phyloP scores from a whole-genome alignment of 768 basidiomycete genomes.

The Tylopilus intermedius region DNA sequence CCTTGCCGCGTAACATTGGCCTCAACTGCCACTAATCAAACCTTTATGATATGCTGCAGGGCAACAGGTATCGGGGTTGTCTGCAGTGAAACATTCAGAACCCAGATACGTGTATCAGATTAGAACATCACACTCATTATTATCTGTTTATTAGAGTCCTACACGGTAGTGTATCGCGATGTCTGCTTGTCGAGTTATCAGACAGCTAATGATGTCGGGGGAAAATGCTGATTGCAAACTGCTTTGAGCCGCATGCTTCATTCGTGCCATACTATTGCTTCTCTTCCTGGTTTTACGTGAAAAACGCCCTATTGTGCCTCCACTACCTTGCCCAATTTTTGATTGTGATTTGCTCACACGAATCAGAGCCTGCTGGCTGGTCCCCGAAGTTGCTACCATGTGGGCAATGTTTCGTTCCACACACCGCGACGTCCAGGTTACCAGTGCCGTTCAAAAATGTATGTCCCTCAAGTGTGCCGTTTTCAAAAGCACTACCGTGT shows the following conservation, averaged over 20 bases:
- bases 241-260: not conserved
- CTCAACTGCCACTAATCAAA: conserved; percentile 19
- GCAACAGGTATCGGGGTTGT: not conserved
- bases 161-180: not conserved
- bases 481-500: too few species aligned
- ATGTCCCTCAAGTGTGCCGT: too few species aligned
- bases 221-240: not conserved
- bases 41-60: conserved; percentile 1
- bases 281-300: too few species aligned
- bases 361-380: too few species aligned
- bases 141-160: not conserved
- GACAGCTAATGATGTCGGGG: not conserved
- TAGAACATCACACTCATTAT: not conserved
- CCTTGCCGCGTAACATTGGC: conserved; percentile 7
- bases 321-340: too few species aligned
- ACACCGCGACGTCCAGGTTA: too few species aligned
- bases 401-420: too few species aligned
- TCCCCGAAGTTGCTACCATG: too few species aligned
- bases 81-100: not conserved
- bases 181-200: not conserved
- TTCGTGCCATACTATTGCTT: not conserved
- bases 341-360: too few species aligned
- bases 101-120: conserved; percentile 11
- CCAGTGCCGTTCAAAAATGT: too few species aligned
- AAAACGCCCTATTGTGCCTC: too few species aligned